These are phyloP conservation scores for Colletotrichum lupini DNA, from an alignment of 2,329 filamentous ascomycete genomes.

Conservation along the genomic window DNA sequence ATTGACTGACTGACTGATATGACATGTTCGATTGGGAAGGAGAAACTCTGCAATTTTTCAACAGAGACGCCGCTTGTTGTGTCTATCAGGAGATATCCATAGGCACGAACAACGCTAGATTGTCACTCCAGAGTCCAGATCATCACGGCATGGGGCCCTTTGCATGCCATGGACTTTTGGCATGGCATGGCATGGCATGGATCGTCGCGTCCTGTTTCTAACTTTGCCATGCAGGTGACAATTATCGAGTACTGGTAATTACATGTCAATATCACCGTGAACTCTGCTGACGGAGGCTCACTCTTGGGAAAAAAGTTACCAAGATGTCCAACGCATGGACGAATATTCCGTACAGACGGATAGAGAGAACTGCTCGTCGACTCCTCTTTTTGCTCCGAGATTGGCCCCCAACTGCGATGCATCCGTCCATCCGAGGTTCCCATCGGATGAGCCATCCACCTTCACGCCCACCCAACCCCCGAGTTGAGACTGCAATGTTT, in stretches of 20 bases:
- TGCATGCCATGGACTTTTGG: not conserved
- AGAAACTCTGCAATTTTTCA: not conserved
- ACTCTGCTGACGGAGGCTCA: not conserved
- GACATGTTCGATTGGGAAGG: conserved; percentile 13
- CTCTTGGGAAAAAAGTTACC: not conserved
- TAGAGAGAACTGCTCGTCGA: not conserved
- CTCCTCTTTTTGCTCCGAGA: not conserved
- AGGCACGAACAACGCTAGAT: not conserved
- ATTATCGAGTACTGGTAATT: not conserved
- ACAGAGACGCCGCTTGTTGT: not conserved
- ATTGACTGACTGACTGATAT: conserved; percentile 5
- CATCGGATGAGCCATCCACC: not conserved
- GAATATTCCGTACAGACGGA: not conserved
- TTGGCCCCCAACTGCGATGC: conserved; percentile 3
- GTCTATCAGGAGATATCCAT: not conserved
- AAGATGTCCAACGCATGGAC: not conserved
- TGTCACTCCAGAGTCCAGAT: not conserved
- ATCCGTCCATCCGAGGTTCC: not conserved
- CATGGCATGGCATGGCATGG: not conserved
- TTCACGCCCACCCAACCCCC: not conserved
- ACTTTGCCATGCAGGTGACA: not conserved
- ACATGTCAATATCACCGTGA: not conserved
- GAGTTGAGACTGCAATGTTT: not conserved
- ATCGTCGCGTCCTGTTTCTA: not conserved
- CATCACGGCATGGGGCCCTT: too few relatives aligned